Percentiles rank a stretch among this genome's conserved stretches.
phyloP scores from a whole-genome alignment of 129 eudicot genomes.

The carrot (Daucus carota) region DNA sequence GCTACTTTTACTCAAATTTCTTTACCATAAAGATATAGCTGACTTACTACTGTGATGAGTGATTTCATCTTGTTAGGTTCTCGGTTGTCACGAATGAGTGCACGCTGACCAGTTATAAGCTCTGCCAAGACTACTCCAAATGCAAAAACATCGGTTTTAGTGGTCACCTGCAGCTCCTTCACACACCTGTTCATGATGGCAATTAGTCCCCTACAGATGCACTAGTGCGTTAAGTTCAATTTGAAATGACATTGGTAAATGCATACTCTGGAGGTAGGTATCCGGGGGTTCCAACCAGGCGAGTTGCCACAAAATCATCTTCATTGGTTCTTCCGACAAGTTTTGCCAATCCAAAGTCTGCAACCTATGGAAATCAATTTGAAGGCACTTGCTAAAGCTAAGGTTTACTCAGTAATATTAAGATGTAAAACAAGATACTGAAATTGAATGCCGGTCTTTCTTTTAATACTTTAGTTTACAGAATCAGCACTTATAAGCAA shows the following conservation, averaged over 20 bases:
- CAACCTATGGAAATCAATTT: conserved; percentile 41
- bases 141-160: conserved; percentile 83
- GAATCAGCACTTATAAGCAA: background rate
- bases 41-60: conserved; percentile 73
- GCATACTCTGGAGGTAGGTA: conserved; percentile 86
- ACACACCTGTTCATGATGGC: conserved; percentile 55
- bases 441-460: background rate
- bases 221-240: background rate
- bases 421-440: background rate
- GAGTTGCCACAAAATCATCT: conserved; percentile 69
- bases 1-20: background rate
- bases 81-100: conserved; percentile 57
- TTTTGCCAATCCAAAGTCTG: conserved; percentile 86
- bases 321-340: conserved; percentile 69
- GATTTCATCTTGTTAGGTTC: conserved; percentile 74
- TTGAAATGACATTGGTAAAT: conserved; percentile 3
- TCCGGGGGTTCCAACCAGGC: conserved; percentile 87
- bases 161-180: conserved; percentile 77
- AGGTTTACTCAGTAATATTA: background rate
- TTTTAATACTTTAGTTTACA: background rate
- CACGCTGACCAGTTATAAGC: conserved; percentile 84
- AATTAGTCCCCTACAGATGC: background rate
- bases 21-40: background rate
- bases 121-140: conserved; percentile 88
- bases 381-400: conserved; percentile 2